Evolutionary conservation across 257 asterid genomes (phyloP), one percentile per base, ranked within the genome.

Genomic region (Handroanthus guayacan): DNA sequence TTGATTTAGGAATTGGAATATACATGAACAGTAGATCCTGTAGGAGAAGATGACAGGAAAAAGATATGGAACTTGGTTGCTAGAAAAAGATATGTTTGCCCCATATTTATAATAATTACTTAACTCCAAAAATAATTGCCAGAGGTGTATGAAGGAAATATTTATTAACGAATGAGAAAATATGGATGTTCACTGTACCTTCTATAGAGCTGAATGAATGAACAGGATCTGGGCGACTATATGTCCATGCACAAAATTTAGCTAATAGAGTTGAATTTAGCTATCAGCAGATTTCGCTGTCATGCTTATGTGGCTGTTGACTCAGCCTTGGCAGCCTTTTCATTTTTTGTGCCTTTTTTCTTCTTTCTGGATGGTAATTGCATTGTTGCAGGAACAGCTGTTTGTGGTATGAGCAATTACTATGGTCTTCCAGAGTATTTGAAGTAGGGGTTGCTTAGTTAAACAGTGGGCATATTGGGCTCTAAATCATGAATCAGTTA

Each of bases 301-400:
- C 17, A 12, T 63, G 57, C 79, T 17, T 52, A 5, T 41, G 50
- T 66, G 67, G 61, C 60, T 56, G 38, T 34, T 45, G 51, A 56
- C 62, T 62, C 47, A 37, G 36, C 56, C 55, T 47, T 60, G 0
- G 64, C 16, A 14, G 62, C 50, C 14, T 58, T 58, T 18, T 31
- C 44, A 6, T 67, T 9, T 76, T 39, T 55, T 55, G 41, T 65
- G 74, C 43, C 17, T 65, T 39, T 31, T 41, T 69, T 61, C 57
- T 48, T 60, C 17, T 37, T 45, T 31, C 14, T 18, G 8, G 45
- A 17, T 1, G 39, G 58, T 54, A 14, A 67, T 9, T 54, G 17
- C 6, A 56, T 10, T 56, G 45, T 76, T 62, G 37, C 75, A 39
- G 16, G 69, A 31, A 60, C 45, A 57, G 60, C 62, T 78, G 60